Evolutionary conservation across 495 filamentous ascomycete species (phyloP), one percentile per base, ranked within the genome.

Genomic region (Penicillium alfredii): DNA sequence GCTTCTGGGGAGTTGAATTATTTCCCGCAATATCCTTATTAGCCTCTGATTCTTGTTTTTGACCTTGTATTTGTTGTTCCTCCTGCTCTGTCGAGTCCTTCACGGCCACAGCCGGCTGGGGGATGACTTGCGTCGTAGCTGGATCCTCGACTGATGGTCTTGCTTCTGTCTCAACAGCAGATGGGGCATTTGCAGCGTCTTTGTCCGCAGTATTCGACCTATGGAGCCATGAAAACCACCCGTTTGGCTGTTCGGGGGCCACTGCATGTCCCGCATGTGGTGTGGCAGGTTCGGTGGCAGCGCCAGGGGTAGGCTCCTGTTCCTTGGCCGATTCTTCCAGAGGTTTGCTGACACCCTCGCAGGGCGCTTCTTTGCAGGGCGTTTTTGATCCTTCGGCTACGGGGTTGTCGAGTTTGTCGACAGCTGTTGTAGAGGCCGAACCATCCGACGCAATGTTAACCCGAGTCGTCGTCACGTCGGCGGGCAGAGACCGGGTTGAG

Each of bases 151-250:
- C 30, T 8, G 42, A 18, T 20, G 43, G 52, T 3, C 55, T 46
- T 14, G 40, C 47, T 20, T 59, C 19, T 18, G 45, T 49, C 40
- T 33, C 30, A 30, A 49, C 6, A 21, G 45, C 15, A 16, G 45
- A 42, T 9, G 33, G 6, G 2, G 14, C 27, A 32, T n/a, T 22
- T 3, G 25, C 11, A 13, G 30, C 15, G 10, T 22, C n/a, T 14
- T 53, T 49, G 15, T 46, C 44, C 3, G 44, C 17, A 11, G 36
- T 19, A 1, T 42, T 34, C 11, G 53, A 22, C 10, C 55, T 60
- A 15, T 74, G 68, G 21, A 81, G 59, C 72, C 78, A 80, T 35
- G 72, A 74, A 19, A 80, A 47, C 79, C 79, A 82, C 16, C 73
- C 67, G 7, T 60, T 63, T 9, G 68, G 41, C 18, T 72, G 68